A percentile compares a stretch with the other conserved stretches of the same genome.
phyloP scores from a whole-genome alignment of 2,329 filamentous ascomycete species.

The Thermothelomyces thermophilus region DNA sequence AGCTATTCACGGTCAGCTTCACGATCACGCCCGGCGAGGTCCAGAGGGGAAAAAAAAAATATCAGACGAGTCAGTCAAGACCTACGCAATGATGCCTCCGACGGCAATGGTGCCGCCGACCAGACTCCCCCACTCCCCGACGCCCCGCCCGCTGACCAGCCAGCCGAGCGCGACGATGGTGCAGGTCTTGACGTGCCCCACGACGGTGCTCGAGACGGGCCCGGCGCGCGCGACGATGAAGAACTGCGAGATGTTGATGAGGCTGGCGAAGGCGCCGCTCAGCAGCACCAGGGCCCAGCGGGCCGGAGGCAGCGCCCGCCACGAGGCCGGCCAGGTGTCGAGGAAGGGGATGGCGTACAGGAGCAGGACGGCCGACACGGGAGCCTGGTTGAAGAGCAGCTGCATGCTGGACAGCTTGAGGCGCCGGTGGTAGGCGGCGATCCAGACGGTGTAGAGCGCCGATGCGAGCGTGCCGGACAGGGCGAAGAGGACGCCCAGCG shows the following conservation, averaged over 20 bases:
- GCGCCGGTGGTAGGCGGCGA: conserved; percentile 58
- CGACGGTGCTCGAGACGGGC: conserved; percentile 58
- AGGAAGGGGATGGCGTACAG: conserved; percentile 61
- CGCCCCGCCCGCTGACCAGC: conserved; percentile 48
- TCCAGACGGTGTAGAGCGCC: conserved; percentile 63
- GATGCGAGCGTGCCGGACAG: conserved; percentile 58
- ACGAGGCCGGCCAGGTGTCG: conserved; percentile 52
- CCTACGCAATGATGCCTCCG: conserved; percentile 51
- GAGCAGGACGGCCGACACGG: conserved; percentile 54
- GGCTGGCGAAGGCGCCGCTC: conserved; percentile 55
- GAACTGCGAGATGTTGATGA: conserved; percentile 60
- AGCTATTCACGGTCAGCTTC: conserved; percentile 19
- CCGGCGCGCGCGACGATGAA: conserved; percentile 57
- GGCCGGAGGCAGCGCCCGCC: not conserved
- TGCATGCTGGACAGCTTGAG: conserved; percentile 63
- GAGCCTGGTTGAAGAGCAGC: conserved; percentile 61
- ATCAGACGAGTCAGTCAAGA: conserved; percentile 18
- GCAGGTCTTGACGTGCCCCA: conserved; percentile 60
- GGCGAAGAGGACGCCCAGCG: conserved; percentile 57
- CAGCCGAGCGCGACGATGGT: conserved; percentile 59
- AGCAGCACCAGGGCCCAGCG: conserved; percentile 46
- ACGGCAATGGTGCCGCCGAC: conserved; percentile 51
- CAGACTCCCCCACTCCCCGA: conserved; percentile 49
- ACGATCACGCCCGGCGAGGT: not conserved
- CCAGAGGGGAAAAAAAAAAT: conserved; percentile 29